phyloP scores from a whole-genome alignment of 1,139 yeast genomes.

The Nematodospora anomalae region DNA sequence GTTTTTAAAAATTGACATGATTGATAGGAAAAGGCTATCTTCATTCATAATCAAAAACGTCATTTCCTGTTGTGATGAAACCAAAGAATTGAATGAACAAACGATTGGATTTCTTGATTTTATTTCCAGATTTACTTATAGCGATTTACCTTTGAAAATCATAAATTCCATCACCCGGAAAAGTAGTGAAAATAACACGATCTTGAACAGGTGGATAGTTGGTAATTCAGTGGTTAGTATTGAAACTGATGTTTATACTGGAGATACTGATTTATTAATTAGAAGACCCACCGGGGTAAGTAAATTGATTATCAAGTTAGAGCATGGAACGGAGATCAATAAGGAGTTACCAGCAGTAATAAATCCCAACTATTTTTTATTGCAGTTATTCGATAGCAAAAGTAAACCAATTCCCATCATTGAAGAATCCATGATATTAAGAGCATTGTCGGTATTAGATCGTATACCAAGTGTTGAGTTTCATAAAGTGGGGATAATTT shows the following conservation, averaged over 20 bases:
- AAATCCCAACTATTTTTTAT: constrained; percentile 30
- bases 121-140: constrained; percentile 63
- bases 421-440: constrained; percentile 48
- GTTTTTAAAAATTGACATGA: constrained; percentile 64
- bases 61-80: constrained; percentile 34
- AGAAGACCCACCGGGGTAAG: constrained; percentile 71
- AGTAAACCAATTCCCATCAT: constrained; percentile 39
- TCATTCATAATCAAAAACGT: constrained; percentile 65
- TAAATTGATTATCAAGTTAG: constrained; percentile 46
- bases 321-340: constrained; percentile 21
- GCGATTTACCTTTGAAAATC: constrained; percentile 60
- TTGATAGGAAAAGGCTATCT: constrained; percentile 59
- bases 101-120: constrained; percentile 68
- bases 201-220: constrained; percentile 56
- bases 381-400: constrained; percentile 30
- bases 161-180: constrained; percentile 21
- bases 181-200: constrained; percentile 20
- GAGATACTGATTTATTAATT: constrained; percentile 52
- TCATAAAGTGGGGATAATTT: constrained; percentile 76
- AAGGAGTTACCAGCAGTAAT: constrained; percentile 13
- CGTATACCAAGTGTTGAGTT: constrained; percentile 77
- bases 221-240: constrained; percentile 62
- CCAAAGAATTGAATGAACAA: constrained; percentile 44
- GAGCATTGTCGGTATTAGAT: constrained; percentile 69
- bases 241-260: constrained; percentile 52